Base-by-base conservation (phyloP, 2,329 filamentous ascomycete genomes). In the Aspergillus sp. region DNA sequence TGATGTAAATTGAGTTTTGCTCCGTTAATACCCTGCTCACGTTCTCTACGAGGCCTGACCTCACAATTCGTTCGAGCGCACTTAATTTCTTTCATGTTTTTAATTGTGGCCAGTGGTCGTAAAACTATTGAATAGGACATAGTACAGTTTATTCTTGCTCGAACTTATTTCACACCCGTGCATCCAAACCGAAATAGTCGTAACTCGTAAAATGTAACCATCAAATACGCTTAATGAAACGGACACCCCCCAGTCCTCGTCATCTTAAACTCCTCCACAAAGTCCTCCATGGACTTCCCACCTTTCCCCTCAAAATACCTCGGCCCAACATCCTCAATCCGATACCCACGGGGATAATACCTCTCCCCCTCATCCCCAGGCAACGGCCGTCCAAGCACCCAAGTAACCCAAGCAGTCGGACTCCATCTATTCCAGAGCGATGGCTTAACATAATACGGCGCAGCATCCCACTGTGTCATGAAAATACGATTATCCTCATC, bases 381-480 rank as follows among this genome's bases (percentile, higher is more conserved):
- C 13, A 78, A 54, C 20, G 72, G 69, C 17, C 67, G 63, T 2
- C 77, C 75, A 23, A 74, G 55, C 4, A 70, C 43, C 59, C 75
- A 66, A 23, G 69, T 73, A 9, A 79, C 49, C 73, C 75, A 75
- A 0, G 75, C 82, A 50, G 64, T 63, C 0, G 76, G 82, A 2
- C 79, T 80, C 81, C 79, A 88, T 49, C 80, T 78, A 57, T 76
- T 80, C 79, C 75, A 80, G 37, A 79, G 63, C 0, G 78, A 84
- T 23, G 74, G 74, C 51, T 77, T 74, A 20, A 79, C 72, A 64
- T 87, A 88, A 66, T 79, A 86, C 2, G 85, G 85, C 42, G 81
- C 77, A 9, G 80, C 78, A 22, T 83, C 74, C 66, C 81, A 86
- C 33, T 71, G 55, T 0, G 69, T 62, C 57, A 68, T 62, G 46